A percentile compares a stretch with the other conserved stretches of the same genome.
These are phyloP conservation scores for Filosporella fistucella DNA, from an alignment of 495 filamentous ascomycete species.

Conservation along the genomic window DNA sequence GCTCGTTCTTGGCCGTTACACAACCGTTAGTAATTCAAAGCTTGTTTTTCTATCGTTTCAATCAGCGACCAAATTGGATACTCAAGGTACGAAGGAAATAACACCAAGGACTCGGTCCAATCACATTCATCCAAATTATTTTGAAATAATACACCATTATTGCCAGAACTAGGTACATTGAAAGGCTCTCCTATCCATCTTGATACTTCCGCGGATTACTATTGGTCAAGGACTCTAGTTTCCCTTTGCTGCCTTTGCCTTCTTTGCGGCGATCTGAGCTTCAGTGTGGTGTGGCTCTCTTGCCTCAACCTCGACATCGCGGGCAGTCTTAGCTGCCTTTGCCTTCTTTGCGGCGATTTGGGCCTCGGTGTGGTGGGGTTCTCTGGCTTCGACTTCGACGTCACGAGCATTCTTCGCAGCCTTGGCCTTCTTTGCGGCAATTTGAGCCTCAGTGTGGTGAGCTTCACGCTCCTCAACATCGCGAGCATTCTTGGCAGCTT, in stretches of 20 bases:
- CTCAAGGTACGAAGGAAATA: too few relatives aligned
- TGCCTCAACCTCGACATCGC: constrained; percentile 17
- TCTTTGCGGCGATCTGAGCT: constrained; percentile 12
- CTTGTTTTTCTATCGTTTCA: too few relatives aligned
- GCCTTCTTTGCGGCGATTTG: constrained; percentile 13
- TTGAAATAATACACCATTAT: too few relatives aligned
- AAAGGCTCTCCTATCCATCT: too few relatives aligned
- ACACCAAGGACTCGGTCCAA: too few relatives aligned
- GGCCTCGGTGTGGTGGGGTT: constrained; percentile 19
- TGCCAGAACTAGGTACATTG: too few relatives aligned
- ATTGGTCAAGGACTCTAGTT: too few relatives aligned
- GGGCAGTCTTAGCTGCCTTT: constrained; percentile 6
- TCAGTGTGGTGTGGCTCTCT: constrained; percentile 29
- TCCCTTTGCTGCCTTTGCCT: constrained; percentile 4
- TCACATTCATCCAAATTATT: too few relatives aligned
- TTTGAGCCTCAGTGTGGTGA: constrained; percentile 28
- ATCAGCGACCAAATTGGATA: too few relatives aligned
- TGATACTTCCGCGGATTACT: too few relatives aligned
- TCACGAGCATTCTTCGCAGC: constrained; percentile 3
- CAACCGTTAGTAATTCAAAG: too few relatives aligned
- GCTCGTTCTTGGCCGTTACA: too few relatives aligned
- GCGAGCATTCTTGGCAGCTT: constrained; percentile 2
- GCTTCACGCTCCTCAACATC: constrained; percentile 22
- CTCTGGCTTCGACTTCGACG: constrained; percentile 11
- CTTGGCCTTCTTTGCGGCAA: constrained; percentile 14